Conservation (phyloP, 1,139 yeast genomes). For the Starmera stellimalicola region DNA sequence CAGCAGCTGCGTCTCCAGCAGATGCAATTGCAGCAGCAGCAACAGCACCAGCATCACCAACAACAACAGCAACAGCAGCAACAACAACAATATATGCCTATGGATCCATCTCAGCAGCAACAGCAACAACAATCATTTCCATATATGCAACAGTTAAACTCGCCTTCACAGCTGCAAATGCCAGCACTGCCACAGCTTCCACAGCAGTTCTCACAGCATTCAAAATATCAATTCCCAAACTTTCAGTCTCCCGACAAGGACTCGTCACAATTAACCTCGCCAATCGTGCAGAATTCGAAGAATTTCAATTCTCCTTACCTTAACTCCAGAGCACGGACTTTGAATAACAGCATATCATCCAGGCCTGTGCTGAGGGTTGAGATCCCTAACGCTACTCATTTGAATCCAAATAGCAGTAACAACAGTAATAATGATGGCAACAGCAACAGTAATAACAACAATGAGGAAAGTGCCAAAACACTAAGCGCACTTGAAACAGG, state of each 20-base stretch:
- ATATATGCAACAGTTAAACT: conserved; percentile 4
- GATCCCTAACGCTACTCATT: conserved; percentile 13
- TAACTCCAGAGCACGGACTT: conserved; percentile 8
- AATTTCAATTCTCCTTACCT: conserved; percentile 5
- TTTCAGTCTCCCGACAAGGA: background rate
- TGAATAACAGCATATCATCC: conserved; percentile 15
- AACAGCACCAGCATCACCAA: conserved; percentile 2
- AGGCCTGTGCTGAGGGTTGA: conserved; percentile 41
- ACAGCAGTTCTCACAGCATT: conserved; percentile 1
- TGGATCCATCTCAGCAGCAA: conserved; percentile 1
- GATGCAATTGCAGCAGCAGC: background rate
- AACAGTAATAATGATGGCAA: background rate
- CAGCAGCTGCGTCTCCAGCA: conserved; percentile 4
- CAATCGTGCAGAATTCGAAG: conserved; percentile 5
- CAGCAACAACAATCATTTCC: conserved; percentile 4
- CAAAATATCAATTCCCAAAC: conserved; percentile 5
- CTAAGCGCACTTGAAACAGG: conserved; percentile 31
- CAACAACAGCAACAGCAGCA: conserved; percentile 3
- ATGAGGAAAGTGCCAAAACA: conserved; percentile 28
- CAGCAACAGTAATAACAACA: background rate
- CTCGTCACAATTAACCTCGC: conserved; percentile 4
- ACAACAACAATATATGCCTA: conserved; percentile 3
- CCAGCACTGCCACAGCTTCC: conserved; percentile 3
- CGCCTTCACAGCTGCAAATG: too few species aligned
- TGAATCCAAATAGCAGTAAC: background rate